Evolutionary conservation across 2,329 filamentous ascomycete species (phyloP).

Genomic region (Nothophaeocryptopus gaeumannii): DNA sequence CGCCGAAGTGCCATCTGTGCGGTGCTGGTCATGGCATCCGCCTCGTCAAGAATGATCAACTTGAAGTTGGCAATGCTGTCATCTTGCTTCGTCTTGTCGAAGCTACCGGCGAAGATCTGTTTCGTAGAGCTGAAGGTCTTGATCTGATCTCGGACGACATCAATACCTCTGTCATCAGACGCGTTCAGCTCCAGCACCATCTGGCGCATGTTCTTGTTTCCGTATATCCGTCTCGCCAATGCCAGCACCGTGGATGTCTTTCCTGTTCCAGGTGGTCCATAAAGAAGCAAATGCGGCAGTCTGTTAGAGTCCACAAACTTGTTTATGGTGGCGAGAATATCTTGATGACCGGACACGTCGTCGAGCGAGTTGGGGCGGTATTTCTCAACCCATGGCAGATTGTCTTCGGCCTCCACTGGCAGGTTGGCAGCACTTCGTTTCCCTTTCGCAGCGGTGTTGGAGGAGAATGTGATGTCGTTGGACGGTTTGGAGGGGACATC

Average conservation of each 20-base stretch:
- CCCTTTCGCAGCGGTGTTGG: slow-evolving; percentile 71
- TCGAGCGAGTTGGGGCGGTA: slow-evolving; percentile 84
- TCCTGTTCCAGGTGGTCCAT: slow-evolving; percentile 92
- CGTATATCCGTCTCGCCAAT: slow-evolving; percentile 89
- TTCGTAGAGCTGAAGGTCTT: slow-evolving; percentile 98
- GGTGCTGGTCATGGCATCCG: slow-evolving; percentile 99
- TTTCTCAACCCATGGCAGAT: slow-evolving; percentile 96
- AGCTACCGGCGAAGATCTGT: slow-evolving; percentile 73
- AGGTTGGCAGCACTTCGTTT: slow-evolving; percentile 91
- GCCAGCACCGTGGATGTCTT: slow-evolving; percentile 97
- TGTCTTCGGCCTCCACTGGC: slow-evolving; percentile 90
- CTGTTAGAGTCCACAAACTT: slow-evolving; percentile 94
- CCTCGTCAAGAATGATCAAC: slow-evolving; percentile 95
- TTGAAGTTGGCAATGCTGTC: slow-evolving; percentile 72
- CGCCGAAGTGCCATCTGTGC: slow-evolving; percentile 95
- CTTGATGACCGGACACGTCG: slow-evolving; percentile 94
- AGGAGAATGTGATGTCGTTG: slow-evolving; percentile 62
- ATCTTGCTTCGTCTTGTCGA: slow-evolving; percentile 31
- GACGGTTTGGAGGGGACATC: slow-evolving; percentile 49
- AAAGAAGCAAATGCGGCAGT: slow-evolving; percentile 91
- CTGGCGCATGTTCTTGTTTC: slow-evolving; percentile 85
- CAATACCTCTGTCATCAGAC: slow-evolving; percentile 94
- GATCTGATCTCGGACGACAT: slow-evolving; percentile 97
- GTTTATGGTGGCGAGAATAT: slow-evolving; percentile 96
- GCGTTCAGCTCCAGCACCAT: slow-evolving; percentile 99